Evolutionary conservation across 305 asterid species (phyloP), one percentile per base, ranked within the genome.

Genomic region (Fraxinus sp.): DNA sequence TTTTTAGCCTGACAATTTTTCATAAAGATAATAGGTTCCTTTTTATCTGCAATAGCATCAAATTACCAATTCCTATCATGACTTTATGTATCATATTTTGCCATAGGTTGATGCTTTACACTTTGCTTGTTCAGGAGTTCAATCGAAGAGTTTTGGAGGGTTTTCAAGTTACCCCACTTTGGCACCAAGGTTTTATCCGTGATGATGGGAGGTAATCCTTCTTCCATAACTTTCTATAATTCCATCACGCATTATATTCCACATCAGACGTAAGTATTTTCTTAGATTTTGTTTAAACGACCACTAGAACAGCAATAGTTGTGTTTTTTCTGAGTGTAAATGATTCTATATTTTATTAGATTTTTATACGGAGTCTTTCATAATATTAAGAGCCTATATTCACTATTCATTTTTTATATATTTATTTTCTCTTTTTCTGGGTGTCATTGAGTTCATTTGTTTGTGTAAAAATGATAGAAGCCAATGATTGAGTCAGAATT

Each of bases 131-230:
- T 78, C 90, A 93, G 98, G 99, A 94, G 86, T 96, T 96, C 87
- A 87, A 93, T 86, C 85, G 77, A 80, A 91, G 92, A 77, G 98
- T 96, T 79, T 22, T 68, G 35, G 98, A 96, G 89, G 99, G 99
- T 83, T 96, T 94, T 89, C 99, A 96, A 87, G 99, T 92, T 39
- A 92, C 98, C 83, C 99, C 99, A 78, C 87, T 94, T 77, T 96
- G 98, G 97, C 92, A 96, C 88, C 99, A 96, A 82, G 99, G 99
- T 75, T 91, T 78, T 84, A 91, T 96, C 74, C 77, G 94, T 59
- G 93, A 96, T 87, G 96, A 95, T 59, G 99, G 97, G 86, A 92
- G 98, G 99, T 94, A 83, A 82, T 57, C 80, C 30, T 64, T 82
- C 79, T 75, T 39, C 79, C 16, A 6, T 18, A 81, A 74, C n/a